These are phyloP conservation scores for Auriculariales sp. DNA, from an alignment of 768 basidiomycete species.

Conservation along the genomic window DNA sequence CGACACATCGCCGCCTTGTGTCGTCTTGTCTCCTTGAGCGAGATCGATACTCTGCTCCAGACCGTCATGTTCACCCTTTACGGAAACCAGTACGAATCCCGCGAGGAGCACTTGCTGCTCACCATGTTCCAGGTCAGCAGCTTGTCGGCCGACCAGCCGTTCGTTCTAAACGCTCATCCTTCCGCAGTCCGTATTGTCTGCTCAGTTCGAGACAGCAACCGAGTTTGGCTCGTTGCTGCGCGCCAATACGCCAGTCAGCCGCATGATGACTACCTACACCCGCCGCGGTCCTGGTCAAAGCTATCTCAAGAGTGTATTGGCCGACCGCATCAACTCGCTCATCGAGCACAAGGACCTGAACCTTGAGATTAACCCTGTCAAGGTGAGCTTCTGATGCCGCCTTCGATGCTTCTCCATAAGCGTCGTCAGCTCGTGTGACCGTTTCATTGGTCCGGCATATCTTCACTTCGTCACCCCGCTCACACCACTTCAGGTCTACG, in stretches of 20 bases:
- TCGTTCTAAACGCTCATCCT: neutral
- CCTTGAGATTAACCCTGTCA: conserved; percentile 96
- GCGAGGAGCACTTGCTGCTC: conserved; percentile 93
- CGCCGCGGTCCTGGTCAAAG: conserved; percentile 96
- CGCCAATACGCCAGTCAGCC: conserved; percentile 96
- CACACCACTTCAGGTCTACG: conserved; percentile 62
- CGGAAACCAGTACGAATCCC: conserved; percentile 96
- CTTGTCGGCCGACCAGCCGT: neutral
- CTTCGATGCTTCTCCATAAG: neutral
- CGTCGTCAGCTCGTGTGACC: neutral
- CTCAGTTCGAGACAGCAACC: conserved; percentile 97
- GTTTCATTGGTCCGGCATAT: neutral
- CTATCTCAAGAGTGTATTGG: conserved; percentile 93
- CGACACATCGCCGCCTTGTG: conserved; percentile 94
- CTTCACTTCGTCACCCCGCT: neutral
- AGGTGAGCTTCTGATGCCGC: conserved; percentile 35
- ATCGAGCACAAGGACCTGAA: conserved; percentile 99
- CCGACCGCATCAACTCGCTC: conserved; percentile 94
- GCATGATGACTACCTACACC: conserved; percentile 99
- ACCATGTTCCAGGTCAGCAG: conserved; percentile 78
- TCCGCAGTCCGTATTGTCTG: conserved; percentile 81
- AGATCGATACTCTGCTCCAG: conserved; percentile 97
- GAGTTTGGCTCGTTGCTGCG: conserved; percentile 98
- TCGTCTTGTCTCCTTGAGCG: conserved; percentile 86
- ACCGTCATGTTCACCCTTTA: conserved; percentile 99